Base-by-base conservation (phyloP, 2,329 filamentous ascomycete species). In the Tricladium varicosporioides region DNA sequence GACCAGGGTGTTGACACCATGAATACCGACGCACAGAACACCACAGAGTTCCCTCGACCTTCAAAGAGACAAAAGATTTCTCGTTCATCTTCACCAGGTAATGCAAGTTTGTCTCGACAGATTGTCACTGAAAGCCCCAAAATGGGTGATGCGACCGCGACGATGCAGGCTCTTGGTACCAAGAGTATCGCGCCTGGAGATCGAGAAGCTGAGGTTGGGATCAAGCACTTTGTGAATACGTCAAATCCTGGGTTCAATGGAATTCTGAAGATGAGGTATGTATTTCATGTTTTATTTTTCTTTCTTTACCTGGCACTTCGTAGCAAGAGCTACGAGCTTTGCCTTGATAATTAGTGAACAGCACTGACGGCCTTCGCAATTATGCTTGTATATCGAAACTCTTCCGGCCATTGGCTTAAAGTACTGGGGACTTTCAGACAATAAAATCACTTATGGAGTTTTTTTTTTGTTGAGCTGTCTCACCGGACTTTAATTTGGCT, bases 191-290 rank as follows among this genome's bases (percentile, higher is more conserved):
- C 16, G 15, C 19, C 53, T 45, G 46, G 58, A 22, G 55, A 58
- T 18, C 57, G 61, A 8, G 70, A 72, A 51, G 58, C 59, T 44
- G 54, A 62, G 50, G 79, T 81, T 54, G 87, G 87, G 27, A 89
- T 91, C 62, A 82, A 80, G 8, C 78, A 83, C 62, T 88, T 82
- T 69, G 81, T 88, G 14, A 82, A 78, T 47, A 73, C 77, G 1
- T 71, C 79, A n/a, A 77, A 80, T 32, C 72, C 77, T 54, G 83
- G 84, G 1, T 89, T 89, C 63, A 72, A 74, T 13, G 87, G 86
- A 15, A 76, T 86, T 13, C 67, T 90, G 67, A 91, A 91, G 76
- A 85, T 88, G 69, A 80, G 84, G 81, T 83, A 69, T 49, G 64
- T 64, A 36, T 18, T 43, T 46, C 11, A 14, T 22, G n/a, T 43